Evolutionary conservation across 1,284 basidiomycete genomes (phyloP).

Genomic region (Phenoliferia sp.): DNA sequence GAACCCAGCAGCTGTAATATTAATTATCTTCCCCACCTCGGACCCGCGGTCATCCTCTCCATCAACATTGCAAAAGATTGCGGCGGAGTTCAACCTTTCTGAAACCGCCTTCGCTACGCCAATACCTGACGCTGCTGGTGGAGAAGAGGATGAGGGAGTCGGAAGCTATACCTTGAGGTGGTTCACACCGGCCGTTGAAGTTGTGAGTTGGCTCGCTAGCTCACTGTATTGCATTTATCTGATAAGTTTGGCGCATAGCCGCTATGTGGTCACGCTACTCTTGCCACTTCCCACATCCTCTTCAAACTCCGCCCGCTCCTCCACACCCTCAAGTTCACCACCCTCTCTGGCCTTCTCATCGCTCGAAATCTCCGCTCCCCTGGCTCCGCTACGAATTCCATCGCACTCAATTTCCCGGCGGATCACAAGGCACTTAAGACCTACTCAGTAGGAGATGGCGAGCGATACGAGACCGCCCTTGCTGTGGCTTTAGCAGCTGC

Average conservation of each 20-base stretch:
- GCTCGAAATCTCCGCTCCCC: slow-evolving; percentile 33
- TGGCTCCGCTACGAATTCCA: too few species aligned
- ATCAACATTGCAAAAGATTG: neutral
- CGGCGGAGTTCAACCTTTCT: neutral
- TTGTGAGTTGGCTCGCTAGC: neutral
- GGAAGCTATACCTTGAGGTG: neutral
- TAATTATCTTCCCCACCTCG: neutral
- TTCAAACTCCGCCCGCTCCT: slow-evolving; percentile 40
- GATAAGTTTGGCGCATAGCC: neutral
- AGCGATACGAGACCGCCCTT: neutral
- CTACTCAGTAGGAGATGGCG: neutral
- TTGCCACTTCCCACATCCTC: slow-evolving; percentile 49
- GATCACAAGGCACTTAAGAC: neutral
- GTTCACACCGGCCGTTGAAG: neutral
- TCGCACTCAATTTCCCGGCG: slow-evolving; percentile 49
- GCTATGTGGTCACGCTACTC: slow-evolving; percentile 52
- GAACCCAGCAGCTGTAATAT: neutral
- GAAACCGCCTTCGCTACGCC: neutral
- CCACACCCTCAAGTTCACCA: slow-evolving; percentile 45
- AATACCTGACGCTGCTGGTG: neutral
- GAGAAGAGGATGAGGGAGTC: neutral
- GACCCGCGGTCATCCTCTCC: too few species aligned
- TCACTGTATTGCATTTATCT: too few species aligned
- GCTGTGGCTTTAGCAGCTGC: neutral
- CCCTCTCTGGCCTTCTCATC: slow-evolving; percentile 31